Evolutionary conservation across 805 yeast genomes (phyloP), one percentile per base, ranked within the genome.

Genomic region (Vanderwaltozyma polyspora): DNA sequence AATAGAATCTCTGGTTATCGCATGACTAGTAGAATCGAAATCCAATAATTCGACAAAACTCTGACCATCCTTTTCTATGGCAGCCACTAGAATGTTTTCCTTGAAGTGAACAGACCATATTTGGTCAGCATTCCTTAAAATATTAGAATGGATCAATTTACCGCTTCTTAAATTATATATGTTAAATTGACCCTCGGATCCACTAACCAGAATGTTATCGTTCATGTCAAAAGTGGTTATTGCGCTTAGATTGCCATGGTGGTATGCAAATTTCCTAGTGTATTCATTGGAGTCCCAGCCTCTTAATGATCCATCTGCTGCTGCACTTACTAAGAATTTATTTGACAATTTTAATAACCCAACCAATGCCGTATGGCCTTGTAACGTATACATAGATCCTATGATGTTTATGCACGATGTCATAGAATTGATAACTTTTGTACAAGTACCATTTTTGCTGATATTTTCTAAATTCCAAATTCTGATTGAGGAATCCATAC

Each of bases 81-180:
- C 97, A 15, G 94, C 89, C 25, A 89, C 83, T 52, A 96, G 81
- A 33, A 86, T 68, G 39, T 80, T 72, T 43, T 76, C 74, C 51
- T 85, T 93, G 49, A 86, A 84, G 48, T 80, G 72, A 2, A 89
- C 95, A 45, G 91, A 95, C 98, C 98, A 91, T 24, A 89, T 85
- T 25, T 83, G 79, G 8, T 91, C 93, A 12, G 83, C 77, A 52
- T 80, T 87, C 3, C 71, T 65, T 31, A 87, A 62, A 35, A 91
- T 58, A 44, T 85, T 86, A 15, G 72, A 61, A 36, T 84, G 66
- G 2, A 87, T 73, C 40, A 79, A 70, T 48, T 68, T 67, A 0
- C 97, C 97, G 3, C 79, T 75, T 40, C 73, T 68, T 25, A 85
- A 70, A 51, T 87, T 82, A 85, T 95, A 91, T 31, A 91, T 65